Evolutionary conservation across 192 early-diverging fungal genomes (phyloP).

Genomic region (Coemansia sp.): DNA sequence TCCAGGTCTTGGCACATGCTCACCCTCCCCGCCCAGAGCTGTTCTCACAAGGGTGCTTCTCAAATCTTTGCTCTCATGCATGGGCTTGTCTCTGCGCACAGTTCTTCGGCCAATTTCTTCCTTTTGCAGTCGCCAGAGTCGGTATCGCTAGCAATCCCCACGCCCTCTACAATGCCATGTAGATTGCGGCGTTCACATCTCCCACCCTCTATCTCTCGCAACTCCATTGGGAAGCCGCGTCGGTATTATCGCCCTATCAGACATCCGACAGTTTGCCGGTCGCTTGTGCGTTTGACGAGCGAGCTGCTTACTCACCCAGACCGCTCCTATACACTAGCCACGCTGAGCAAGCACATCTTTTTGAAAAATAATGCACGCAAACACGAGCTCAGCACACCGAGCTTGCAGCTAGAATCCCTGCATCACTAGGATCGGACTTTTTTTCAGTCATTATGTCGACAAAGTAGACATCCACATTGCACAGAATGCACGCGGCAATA

Average conservation of each 20-base stretch:
- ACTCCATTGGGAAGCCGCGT: not conserved
- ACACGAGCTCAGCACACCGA: not conserved
- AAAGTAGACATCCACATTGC: not conserved
- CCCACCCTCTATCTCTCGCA: not conserved
- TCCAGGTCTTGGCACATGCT: not conserved
- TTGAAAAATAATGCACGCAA: not conserved
- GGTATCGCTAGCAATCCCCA: not conserved
- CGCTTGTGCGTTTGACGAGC: not conserved
- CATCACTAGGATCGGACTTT: not conserved
- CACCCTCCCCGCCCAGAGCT: not conserved
- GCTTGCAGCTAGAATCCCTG: not conserved
- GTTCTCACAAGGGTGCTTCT: not conserved
- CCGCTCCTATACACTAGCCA: not conserved
- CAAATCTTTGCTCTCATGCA: not conserved
- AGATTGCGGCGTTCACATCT: not conserved
- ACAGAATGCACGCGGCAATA: not conserved
- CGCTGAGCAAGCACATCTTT: not conserved
- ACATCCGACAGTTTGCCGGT: not conserved
- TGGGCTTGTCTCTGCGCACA: not conserved
- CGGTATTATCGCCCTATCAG: slow-evolving; percentile 4
- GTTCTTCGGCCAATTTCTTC: not conserved
- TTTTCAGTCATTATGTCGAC: not conserved
- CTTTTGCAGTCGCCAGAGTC: not conserved
- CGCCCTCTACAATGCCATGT: slow-evolving; percentile 3
- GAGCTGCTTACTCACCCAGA: not conserved